A percentile compares a stretch with the other conserved stretches of the same genome.
Evolutionary conservation across 306 rosid species (phyloP).

Genomic region (Vicia sativa): DNA sequence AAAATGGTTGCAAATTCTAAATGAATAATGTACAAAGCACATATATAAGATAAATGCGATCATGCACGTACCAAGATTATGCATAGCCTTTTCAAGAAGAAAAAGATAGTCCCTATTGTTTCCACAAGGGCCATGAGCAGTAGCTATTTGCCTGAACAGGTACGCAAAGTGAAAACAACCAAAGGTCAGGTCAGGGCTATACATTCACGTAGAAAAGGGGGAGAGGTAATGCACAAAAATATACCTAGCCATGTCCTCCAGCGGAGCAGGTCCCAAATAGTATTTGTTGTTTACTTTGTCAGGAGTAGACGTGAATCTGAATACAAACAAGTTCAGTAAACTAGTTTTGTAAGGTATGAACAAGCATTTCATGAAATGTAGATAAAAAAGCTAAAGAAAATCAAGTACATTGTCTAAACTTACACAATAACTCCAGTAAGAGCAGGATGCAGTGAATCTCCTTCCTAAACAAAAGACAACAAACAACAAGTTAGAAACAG

Average conservation of each 20-base stretch:
- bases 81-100: slow-evolving; percentile 81
- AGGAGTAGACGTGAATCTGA: slow-evolving; percentile 89
- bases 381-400: slow-evolving; percentile 19
- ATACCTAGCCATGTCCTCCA: slow-evolving; percentile 93
- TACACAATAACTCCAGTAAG: slow-evolving; percentile 82
- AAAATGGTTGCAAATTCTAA: neutral
- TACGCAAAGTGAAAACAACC: slow-evolving; percentile 3
- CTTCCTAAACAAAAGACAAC: slow-evolving; percentile 54
- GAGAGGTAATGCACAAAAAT: neutral
- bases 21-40: neutral
- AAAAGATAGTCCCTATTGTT: slow-evolving; percentile 87
- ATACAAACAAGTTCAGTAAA: slow-evolving; percentile 34
- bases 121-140: slow-evolving; percentile 96
- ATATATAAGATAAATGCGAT: neutral
- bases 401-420: slow-evolving; percentile 37
- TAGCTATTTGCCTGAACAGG: slow-evolving; percentile 87
- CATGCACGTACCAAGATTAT: slow-evolving; percentile 64
- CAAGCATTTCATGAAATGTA: neutral
- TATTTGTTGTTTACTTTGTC: slow-evolving; percentile 92
- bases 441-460: slow-evolving; percentile 54
- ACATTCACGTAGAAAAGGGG: neutral
- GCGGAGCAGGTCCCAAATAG: slow-evolving; percentile 91
- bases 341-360: neutral
- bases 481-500: slow-evolving; percentile 11
- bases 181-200: neutral